A percentile compares a stretch with the other conserved stretches of the same genome.
phyloP scores from a whole-genome alignment of 805 yeast genomes.

The Lipomyces yamanashiensis region DNA sequence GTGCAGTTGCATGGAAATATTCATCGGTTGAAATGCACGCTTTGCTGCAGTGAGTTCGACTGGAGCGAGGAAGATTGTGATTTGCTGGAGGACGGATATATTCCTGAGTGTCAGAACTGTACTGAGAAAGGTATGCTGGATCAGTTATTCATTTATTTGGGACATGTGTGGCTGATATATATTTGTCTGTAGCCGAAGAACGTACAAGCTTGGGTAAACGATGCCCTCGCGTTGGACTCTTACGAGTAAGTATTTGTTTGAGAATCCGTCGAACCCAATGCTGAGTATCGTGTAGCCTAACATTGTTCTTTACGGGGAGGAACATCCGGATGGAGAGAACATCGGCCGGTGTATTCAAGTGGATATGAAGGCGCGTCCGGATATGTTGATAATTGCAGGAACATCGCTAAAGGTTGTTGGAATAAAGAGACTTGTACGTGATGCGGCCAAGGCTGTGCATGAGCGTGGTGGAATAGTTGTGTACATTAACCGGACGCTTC shows the following conservation, averaged over 20 bases:
- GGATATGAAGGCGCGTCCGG: conserved; percentile 69
- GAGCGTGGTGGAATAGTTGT: conserved; percentile 79
- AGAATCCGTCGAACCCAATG: too few species aligned
- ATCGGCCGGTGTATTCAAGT: conserved; percentile 69
- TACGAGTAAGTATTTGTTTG: conserved; percentile 49
- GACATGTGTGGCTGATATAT: not conserved
- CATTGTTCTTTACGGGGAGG: conserved; percentile 90
- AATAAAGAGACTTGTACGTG: conserved; percentile 74
- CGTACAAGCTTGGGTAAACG: conserved; percentile 75
- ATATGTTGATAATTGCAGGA: conserved; percentile 84
- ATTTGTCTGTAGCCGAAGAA: conserved; percentile 48
- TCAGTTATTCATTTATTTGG: not conserved
- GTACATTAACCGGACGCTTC: conserved; percentile 62
- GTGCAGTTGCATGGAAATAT: conserved; percentile 92
- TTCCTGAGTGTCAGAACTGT: conserved; percentile 81
- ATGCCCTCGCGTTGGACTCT: conserved; percentile 70
- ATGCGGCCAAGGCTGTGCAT: conserved; percentile 70
- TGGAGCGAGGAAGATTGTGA: conserved; percentile 65
- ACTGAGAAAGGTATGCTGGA: conserved; percentile 46
- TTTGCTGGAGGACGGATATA: conserved; percentile 60
- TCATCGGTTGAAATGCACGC: conserved; percentile 74
- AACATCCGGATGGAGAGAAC: conserved; percentile 85
- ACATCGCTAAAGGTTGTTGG: conserved; percentile 93
- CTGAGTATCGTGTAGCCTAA: conserved; percentile 55
- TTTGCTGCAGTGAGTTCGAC: conserved; percentile 59